These are phyloP conservation scores for Exophiala sideris DNA, from an alignment of 2,329 filamentous ascomycete species.

Conservation along the genomic window DNA sequence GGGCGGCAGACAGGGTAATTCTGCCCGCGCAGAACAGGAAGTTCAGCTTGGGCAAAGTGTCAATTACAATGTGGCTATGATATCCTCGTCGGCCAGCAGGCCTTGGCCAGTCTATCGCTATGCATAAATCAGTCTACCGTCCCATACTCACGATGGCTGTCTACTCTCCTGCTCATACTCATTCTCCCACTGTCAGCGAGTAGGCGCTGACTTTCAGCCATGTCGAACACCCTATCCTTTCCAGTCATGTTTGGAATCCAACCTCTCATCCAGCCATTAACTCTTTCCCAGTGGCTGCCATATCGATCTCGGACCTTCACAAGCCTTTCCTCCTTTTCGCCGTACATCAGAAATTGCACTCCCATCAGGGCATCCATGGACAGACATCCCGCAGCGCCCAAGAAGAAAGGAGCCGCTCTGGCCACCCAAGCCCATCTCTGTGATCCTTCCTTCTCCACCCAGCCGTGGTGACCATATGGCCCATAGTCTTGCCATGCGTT, in stretches of 20 bases:
- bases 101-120: neutral
- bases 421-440: constrained; percentile 55
- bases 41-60: neutral
- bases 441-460: constrained; percentile 57
- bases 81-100: no score
- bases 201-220: constrained; percentile 28
- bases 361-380: constrained; percentile 61
- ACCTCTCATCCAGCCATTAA: constrained; percentile 64
- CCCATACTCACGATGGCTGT: constrained; percentile 21
- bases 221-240: constrained; percentile 32
- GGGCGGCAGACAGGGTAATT: neutral
- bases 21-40: neutral
- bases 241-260: constrained; percentile 57
- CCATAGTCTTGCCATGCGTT: constrained; percentile 58
- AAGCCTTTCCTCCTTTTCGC: constrained; percentile 46
- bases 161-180: constrained; percentile 17
- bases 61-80: no score
- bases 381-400: constrained; percentile 63
- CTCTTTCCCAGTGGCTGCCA: constrained; percentile 52
- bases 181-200: constrained; percentile 25
- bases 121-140: constrained; percentile 11
- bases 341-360: constrained; percentile 61
- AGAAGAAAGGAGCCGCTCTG: constrained; percentile 60
- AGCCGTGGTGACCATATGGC: constrained; percentile 57
- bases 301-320: constrained; percentile 47